Conservation (phyloP, 31 red algal species). For the Odonthalia washingtoniensis region DNA sequence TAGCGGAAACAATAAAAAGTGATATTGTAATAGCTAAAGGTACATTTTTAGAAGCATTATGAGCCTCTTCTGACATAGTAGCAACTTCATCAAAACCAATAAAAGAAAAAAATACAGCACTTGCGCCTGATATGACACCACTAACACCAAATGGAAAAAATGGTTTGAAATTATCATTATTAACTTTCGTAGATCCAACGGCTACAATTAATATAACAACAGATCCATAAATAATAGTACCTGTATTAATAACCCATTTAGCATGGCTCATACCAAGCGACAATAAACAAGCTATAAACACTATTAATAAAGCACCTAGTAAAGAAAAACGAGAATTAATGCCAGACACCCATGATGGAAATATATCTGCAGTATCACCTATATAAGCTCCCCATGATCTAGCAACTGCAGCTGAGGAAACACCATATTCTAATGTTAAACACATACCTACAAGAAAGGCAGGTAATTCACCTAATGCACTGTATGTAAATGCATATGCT, state of each 20-base stretch:
- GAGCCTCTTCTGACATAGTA: conserved; percentile 84
- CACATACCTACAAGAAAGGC: conserved; percentile 92
- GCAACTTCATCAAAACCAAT: conserved; percentile 96
- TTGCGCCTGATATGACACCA: conserved; percentile 74
- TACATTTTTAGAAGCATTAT: conserved; percentile 69
- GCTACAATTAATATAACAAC: conserved; percentile 72
- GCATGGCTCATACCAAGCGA: conserved; percentile 78
- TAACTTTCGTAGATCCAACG: conserved; percentile 57
- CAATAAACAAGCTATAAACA: conserved; percentile 52
- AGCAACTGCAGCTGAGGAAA: conserved; percentile 84
- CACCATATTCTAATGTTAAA: conserved; percentile 91
- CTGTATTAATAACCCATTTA: conserved; percentile 81
- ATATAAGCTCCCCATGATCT: conserved; percentile 88
- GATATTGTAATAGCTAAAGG: conserved; percentile 81
- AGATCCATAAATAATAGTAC: conserved; percentile 66
- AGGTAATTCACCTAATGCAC: conserved; percentile 75
- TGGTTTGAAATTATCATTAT: conserved; percentile 77
- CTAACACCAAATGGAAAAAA: conserved; percentile 86
- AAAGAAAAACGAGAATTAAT: conserved; percentile 43
- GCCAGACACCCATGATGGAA: conserved; percentile 57
- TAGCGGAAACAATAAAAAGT: conserved; percentile 65
- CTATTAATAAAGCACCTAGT: conserved; percentile 53
- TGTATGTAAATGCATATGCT: conserved; percentile 91
- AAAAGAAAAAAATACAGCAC: conserved; percentile 87
- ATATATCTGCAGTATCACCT: conserved; percentile 35